Base-by-base conservation (phyloP, 2,329 filamentous ascomycete species). In the Apiospora marii region DNA sequence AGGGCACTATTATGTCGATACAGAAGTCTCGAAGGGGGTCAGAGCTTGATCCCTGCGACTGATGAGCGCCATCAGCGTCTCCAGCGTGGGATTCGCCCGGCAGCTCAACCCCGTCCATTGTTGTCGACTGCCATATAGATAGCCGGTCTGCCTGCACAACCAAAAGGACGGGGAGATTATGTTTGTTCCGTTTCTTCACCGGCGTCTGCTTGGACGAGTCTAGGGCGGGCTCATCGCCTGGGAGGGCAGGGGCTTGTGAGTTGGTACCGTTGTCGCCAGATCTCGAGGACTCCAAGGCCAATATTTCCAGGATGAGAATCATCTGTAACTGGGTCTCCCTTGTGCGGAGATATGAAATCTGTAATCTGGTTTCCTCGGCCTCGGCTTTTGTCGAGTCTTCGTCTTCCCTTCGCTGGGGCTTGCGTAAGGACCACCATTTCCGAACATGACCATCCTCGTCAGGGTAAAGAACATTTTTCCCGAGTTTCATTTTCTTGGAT, bases 121-220 rank as follows among this genome's bases (percentile, higher is more conserved):
- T 90, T 10, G 93, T 91, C 4, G 93, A 94, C 79, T 95, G 92
- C 93, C 93, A 96, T 73, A 96, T 96, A 77, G 92, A 94, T 34
- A 96, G 84, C 67, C 92, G 91, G 80, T 96, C 94, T 10, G 94
- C 89, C 70, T 95, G 89, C 0, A 94, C 85, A 78, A 96, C 93
- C 5, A 95, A 84, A 27, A 94, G 85, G 10, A 91, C 83, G 0
- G 87, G 87, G 8, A 94, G 83, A 76, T 94, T 91, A 75, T 92
- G 89, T 72, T 89, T 89, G 80, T 83, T 89, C 48, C 86, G 82
- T 76, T 92, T 93, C 80, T 89, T 92, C 27, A 80, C 77, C 1
- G 72, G 76, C 14, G 74, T 73, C 48, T 83, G 81, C 53, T 82
- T 81, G 46, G 78, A 79, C 13, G 78, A 74, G 49, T 82, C 81